Conservation (phyloP, 2,329 filamentous ascomycete genomes). For the Aureobasidium melanogenum region DNA sequence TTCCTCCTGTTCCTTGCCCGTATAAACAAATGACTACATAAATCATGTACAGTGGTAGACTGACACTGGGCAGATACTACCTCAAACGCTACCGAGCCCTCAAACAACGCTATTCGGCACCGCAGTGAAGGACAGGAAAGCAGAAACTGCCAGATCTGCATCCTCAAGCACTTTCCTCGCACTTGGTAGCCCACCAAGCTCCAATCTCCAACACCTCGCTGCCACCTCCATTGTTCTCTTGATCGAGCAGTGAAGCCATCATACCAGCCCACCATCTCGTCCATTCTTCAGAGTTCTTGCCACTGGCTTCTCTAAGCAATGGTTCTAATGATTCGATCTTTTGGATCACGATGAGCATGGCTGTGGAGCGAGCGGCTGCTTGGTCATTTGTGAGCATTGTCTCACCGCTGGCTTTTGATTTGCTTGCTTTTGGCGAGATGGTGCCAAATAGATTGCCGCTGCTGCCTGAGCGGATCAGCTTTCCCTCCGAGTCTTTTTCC, state of each 20-base stretch:
- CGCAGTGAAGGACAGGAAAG: conserved; percentile 2
- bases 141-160: background rate
- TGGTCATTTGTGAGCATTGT: conserved; percentile 43
- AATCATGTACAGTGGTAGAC: background rate
- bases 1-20: background rate
- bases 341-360: conserved; percentile 72
- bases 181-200: conserved; percentile 55
- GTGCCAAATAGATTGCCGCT: conserved; percentile 16
- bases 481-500: conserved; percentile 48
- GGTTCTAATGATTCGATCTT: conserved; percentile 81
- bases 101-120: conserved; percentile 60
- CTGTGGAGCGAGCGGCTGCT: conserved; percentile 64
- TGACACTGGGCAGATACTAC: conserved; percentile 58
- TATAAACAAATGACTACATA: background rate
- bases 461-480: conserved; percentile 16
- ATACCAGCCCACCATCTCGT: conserved; percentile 80
- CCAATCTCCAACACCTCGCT: conserved; percentile 73
- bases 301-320: conserved; percentile 68
- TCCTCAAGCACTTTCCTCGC: background rate
- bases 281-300: conserved; percentile 88
- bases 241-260: conserved; percentile 73
- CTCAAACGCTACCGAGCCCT: conserved; percentile 83
- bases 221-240: conserved; percentile 61
- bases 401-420: conserved; percentile 16
- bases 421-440: conserved; percentile 15